Evolutionary conservation across 768 basidiomycete species (phyloP).

Genomic region (Ramaria rubella): DNA sequence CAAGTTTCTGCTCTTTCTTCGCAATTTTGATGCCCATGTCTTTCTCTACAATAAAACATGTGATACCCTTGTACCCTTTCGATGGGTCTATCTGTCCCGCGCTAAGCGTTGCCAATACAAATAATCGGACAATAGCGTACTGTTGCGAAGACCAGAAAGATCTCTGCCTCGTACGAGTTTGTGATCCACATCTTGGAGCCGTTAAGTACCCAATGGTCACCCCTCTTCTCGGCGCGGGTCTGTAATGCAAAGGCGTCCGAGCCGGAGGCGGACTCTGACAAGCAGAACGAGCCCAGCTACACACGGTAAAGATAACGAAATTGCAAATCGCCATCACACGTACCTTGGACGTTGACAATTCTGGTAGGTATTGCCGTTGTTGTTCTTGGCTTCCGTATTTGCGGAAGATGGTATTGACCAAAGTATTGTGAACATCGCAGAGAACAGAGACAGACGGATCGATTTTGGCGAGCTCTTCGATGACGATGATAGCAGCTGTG

Average conservation of each 20-base stretch:
- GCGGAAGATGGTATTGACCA: constrained; percentile 91
- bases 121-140: constrained; percentile 34
- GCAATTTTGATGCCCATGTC: constrained; percentile 96
- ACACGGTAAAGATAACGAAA: background rate
- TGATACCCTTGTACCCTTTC: constrained; percentile 98
- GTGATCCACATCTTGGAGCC: constrained; percentile 99
- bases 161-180: constrained; percentile 86
- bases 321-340: constrained; percentile 4
- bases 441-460: constrained; percentile 95
- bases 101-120: background rate
- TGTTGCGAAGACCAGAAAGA: constrained; percentile 93
- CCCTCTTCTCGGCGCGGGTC: constrained; percentile 84
- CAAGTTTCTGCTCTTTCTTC: constrained; percentile 98
- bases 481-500: constrained; percentile 90
- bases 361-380: constrained; percentile 82
- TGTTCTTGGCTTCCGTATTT: constrained; percentile 80
- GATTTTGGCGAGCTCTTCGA: constrained; percentile 94
- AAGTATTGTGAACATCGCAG: constrained; percentile 97
- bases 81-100: constrained; percentile 61
- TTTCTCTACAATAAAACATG: constrained; percentile 93
- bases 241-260: constrained; percentile 97
- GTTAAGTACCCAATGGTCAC: constrained; percentile 79
- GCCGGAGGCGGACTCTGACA: constrained; percentile 89
- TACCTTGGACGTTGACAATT: constrained; percentile 73
- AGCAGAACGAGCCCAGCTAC: constrained; percentile 91